Evolutionary conservation across 108 stramenopile genomes (phyloP).

Genomic region (Skeletonema marinoi): DNA sequence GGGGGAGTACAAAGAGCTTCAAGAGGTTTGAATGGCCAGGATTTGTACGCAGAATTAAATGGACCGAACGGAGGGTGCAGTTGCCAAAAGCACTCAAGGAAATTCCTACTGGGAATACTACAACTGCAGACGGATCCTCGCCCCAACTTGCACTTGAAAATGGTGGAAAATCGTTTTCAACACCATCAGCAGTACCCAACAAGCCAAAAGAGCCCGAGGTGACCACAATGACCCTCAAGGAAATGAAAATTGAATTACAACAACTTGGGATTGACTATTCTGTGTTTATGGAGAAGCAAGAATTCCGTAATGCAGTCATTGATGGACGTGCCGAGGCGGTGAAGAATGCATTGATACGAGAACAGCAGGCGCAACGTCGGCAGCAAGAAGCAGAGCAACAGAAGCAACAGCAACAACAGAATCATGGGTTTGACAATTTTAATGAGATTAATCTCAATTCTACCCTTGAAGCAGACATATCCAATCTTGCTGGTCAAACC

Average conservation of each 20-base stretch:
- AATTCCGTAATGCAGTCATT: constrained; percentile 13
- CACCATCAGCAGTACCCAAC: not conserved
- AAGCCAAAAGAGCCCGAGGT: constrained; percentile 1
- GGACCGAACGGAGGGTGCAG: not conserved
- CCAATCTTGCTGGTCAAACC: not conserved
- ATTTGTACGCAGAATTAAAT: not conserved
- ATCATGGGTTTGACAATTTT: not conserved
- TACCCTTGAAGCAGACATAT: not conserved
- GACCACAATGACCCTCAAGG: constrained; percentile 18
- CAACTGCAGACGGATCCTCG: not conserved
- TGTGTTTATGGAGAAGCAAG: constrained; percentile 27
- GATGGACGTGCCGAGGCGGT: constrained; percentile 13
- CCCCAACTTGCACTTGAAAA: not conserved
- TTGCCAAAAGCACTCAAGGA: not conserved
- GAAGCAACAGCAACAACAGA: not conserved
- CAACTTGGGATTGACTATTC: constrained; percentile 4
- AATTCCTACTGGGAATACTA: not conserved
- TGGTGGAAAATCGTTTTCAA: not conserved
- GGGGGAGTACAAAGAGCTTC: not conserved
- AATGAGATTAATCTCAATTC: not conserved
- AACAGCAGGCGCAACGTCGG: not conserved
- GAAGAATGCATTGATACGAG: not conserved
- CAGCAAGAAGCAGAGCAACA: not conserved
- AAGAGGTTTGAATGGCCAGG: not conserved
- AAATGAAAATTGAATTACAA: constrained; percentile 25